A percentile compares a stretch with the other conserved stretches of the same genome.
Evolutionary conservation across 768 basidiomycete species (phyloP).

Genomic region (Suillus luteus): DNA sequence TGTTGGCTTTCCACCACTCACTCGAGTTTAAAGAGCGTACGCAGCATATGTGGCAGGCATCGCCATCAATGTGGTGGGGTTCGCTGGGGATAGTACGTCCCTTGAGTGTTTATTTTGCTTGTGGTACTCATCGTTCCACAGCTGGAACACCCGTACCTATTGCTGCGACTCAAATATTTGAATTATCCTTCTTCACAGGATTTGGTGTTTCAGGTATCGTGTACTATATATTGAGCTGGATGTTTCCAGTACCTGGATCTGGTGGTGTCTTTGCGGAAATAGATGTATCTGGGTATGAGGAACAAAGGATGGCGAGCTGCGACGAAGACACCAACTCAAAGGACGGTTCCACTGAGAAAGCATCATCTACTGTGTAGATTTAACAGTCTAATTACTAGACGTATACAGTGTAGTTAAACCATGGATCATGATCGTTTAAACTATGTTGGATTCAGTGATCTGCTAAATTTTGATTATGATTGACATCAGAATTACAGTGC

Average conservation of each 20-base stretch:
- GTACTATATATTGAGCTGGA: conserved; percentile 54
- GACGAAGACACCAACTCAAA: conserved; percentile 6
- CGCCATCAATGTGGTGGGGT: conserved; percentile 76
- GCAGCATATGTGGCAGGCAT: conserved; percentile 68
- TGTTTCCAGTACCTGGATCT: conserved; percentile 56
- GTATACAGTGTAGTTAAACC: not conserved
- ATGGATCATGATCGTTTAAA: too few species aligned
- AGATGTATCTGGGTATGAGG: conserved; percentile 41
- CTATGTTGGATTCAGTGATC: too few species aligned
- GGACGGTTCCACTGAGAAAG: conserved; percentile 4
- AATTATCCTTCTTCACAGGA: conserved; percentile 79
- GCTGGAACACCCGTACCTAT: conserved; percentile 60
- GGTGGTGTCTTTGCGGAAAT: conserved; percentile 51
- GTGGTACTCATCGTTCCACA: conserved; percentile 18
- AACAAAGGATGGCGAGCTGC: conserved; percentile 7
- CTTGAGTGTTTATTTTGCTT: not conserved
- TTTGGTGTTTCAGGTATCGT: conserved; percentile 63
- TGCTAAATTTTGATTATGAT: too few species aligned
- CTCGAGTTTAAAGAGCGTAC: conserved; percentile 45
- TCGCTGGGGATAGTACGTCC: conserved; percentile 62
- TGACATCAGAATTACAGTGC: too few species aligned
- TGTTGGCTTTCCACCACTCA: not conserved
- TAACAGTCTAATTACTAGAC: not conserved
- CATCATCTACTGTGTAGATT: not conserved
- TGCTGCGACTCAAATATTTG: conserved; percentile 67